A percentile compares a stretch with the other conserved stretches of the same genome.
These are phyloP conservation scores for Cetraspora pellucida DNA, from an alignment of 192 early-diverging fungal species.

Conservation along the genomic window DNA sequence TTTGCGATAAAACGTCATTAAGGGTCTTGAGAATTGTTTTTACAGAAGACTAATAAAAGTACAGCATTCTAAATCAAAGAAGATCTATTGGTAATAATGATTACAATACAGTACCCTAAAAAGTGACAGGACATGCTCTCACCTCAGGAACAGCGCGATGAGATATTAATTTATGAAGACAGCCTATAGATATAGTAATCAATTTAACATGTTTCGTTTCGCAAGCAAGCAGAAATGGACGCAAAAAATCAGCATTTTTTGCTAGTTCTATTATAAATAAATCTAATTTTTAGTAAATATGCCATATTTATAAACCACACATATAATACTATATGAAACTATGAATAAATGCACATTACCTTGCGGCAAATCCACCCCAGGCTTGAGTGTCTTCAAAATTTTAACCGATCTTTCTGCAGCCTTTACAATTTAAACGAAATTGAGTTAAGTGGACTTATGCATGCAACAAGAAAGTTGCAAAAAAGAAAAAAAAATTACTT, in stretches of 20 bases:
- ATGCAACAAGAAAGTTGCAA: neutral
- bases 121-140: neutral
- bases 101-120: neutral
- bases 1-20: slow-evolving; percentile 66
- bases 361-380: slow-evolving; percentile 46
- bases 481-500: slow-evolving; percentile 53
- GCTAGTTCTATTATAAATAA: slow-evolving; percentile 55
- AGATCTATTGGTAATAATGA: neutral
- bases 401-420: slow-evolving; percentile 67
- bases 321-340: neutral
- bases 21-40: slow-evolving; percentile 68
- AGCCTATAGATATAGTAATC: slow-evolving; percentile 78
- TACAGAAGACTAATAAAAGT: slow-evolving; percentile 50
- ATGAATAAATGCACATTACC: slow-evolving; percentile 39
- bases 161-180: slow-evolving; percentile 77
- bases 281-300: neutral
- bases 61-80: neutral
- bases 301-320: too few relatives aligned
- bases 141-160: slow-evolving; percentile 76
- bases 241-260: slow-evolving; percentile 77
- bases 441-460: neutral
- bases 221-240: slow-evolving; percentile 86
- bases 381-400: slow-evolving; percentile 58
- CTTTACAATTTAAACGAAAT: slow-evolving; percentile 40
- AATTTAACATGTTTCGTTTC: slow-evolving; percentile 83